Evolutionary conservation across 148 eudicot species (phyloP), one percentile per base, ranked within the genome.

Genomic region (Pharnaceum exiguum): DNA sequence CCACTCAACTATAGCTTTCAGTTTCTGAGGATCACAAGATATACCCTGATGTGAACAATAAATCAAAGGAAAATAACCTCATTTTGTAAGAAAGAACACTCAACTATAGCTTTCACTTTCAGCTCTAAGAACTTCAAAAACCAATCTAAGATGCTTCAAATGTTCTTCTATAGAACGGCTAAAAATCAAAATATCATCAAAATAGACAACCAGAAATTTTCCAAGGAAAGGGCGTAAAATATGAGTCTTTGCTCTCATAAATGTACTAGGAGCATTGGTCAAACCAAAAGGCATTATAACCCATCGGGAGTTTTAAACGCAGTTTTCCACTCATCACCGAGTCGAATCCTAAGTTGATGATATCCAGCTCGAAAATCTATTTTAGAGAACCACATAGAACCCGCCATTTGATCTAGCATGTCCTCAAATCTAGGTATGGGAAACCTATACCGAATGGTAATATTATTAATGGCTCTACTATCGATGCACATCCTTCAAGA

Each of bases 401-500:
- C 15, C 10, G 26, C 4, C 57, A 32, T 52, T 18, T 18, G n/a
- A 10, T 32, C 57, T 7, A 52, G 5, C 40, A 52, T 51, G 2
- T 29, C 37, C n/a, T 51, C 55, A 18, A 51, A 23, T 15, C 55
- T 28, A 26, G 52, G 29, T 29, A 49, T 49, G 0, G 57, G 16
- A 38, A 36, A 55, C 46, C 27, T 22, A 24, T 56, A 39, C 26
- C 19, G 13, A 2, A 38, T n/a, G 1, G 12, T 24, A 36, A 39
- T 56, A 19, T 56, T 39, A 22, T 40, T 40, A 39, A 56, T 56
- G 15, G 42, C 46, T 25, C 42, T 12, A 39, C 47, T 38, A 25
- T 56, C 47, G 26, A 25, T 18, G 16, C 47, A 56, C 47, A 56
- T 56, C n/a, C 40, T 53, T 33, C 12, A 37, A 39, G 46, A 56